A percentile compares a stretch with the other conserved stretches of the same genome.
Evolutionary conservation across 1,284 basidiomycete species (phyloP).

Genomic region (Austroboletus novae-zelandiae): DNA sequence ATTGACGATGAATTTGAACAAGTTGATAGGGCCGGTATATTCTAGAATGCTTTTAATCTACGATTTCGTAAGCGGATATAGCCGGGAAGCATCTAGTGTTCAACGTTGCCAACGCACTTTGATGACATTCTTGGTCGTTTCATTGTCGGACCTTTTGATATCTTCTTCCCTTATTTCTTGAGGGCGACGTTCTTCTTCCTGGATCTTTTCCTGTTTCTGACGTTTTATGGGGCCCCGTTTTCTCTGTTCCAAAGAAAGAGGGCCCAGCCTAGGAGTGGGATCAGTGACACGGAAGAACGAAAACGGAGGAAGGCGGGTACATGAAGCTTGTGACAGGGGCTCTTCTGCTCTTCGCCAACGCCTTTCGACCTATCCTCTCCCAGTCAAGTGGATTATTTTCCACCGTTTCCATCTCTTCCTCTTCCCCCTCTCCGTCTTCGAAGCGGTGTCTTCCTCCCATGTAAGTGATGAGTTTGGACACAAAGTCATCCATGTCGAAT

Average conservation of each 20-base stretch:
- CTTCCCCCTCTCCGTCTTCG: conserved; percentile 50
- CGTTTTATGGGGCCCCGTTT: conserved; percentile 59
- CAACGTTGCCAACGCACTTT: conserved; percentile 40
- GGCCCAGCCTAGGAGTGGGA: conserved; percentile 59
- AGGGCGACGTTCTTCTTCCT: conserved; percentile 63
- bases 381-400: conserved; percentile 56
- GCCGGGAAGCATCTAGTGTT: neutral
- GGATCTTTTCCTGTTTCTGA: conserved; percentile 69
- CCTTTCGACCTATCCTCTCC: conserved; percentile 72
- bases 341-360: conserved; percentile 70
- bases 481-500: conserved; percentile 84
- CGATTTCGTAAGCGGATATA: neutral
- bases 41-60: conserved; percentile 59
- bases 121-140: conserved; percentile 77
- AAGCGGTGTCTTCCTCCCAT: conserved; percentile 63
- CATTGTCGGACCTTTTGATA: conserved; percentile 73
- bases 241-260: conserved; percentile 75
- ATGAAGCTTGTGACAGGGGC: conserved; percentile 78
- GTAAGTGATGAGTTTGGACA: conserved; percentile 65
- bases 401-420: conserved; percentile 35
- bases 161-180: conserved; percentile 77
- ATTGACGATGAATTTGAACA: conserved; percentile 85
- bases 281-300: conserved; percentile 2
- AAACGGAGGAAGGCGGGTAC: conserved; percentile 42
- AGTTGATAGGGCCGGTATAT: conserved; percentile 54